Evolutionary conservation across 1,284 basidiomycete species (phyloP), one percentile per base, ranked within the genome.

Genomic region (Tilletiopsis washingtonensis): DNA sequence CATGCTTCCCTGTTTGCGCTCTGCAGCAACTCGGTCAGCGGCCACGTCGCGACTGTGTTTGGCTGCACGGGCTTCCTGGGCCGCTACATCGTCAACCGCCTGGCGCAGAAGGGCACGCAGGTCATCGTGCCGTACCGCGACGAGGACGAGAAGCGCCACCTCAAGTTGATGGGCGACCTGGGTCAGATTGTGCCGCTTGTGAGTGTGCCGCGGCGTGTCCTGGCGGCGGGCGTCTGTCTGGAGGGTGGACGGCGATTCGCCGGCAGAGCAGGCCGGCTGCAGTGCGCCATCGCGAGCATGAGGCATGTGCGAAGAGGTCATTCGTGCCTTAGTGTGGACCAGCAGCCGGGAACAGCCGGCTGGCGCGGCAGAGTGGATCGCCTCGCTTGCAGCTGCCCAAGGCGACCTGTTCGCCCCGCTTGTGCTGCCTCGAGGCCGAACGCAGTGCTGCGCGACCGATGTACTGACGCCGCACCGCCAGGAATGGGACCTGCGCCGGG

Each of bases 161-260:
- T 99, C 71, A 87, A 85, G 76, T 85, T 88, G 7, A 88, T 86
- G 81, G 94, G 94, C 45, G 94, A 99, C 77, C 80, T 98, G 50
- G 94, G 94, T 25, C 91, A 96, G 78, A 85, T 99, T 61, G 87
- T 96, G 50, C 84, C 89, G 59, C 83, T 97, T 83, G 89, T 91
- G 58, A 67, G 81, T 76, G 15, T 34, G 17, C 32, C 15, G 32
- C 26, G 20, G 44, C 9, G n/a, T n/a, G n/a, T n/a, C n/a, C n/a
- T n/a, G n/a, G n/a, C n/a, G n/a, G n/a, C n/a, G n/a, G n/a, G n/a
- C n/a, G n/a, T n/a, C n/a, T n/a, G n/a, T n/a, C 29, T 9, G 29
- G 29, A 9, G 29, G 9, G 29, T n/a, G n/a, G 29, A n/a, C 29
- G 9, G 29, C 29, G 9, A 9, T n/a, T 34, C n/a, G 29, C 29